Percentiles rank a stretch among this genome's conserved stretches.
Conservation (phyloP, 495 filamentous ascomycete genomes). For the Neurospora pannonica region DNA sequence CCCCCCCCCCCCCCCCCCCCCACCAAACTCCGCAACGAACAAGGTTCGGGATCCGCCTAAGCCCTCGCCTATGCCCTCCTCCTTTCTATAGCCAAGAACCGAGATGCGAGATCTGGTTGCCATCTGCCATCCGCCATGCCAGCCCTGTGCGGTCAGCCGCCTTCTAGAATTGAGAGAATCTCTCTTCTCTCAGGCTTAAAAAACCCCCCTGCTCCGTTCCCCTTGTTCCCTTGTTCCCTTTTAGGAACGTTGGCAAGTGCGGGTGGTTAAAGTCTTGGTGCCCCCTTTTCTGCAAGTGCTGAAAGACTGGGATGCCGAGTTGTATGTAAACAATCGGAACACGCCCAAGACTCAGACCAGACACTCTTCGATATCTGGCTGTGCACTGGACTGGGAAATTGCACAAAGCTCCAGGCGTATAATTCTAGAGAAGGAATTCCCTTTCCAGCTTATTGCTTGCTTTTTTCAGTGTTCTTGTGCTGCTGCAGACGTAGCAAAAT, state of each 20-base stretch:
- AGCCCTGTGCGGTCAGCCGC: not conserved
- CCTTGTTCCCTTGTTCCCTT: not conserved
- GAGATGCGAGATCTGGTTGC: not conserved
- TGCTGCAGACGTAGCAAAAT: not conserved
- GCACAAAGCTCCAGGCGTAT: not conserved
- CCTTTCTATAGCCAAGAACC: not conserved
- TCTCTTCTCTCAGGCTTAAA: not conserved
- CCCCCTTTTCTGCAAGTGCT: not conserved
- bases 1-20: too few species aligned
- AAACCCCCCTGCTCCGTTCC: not conserved
- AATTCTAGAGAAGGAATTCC: rapidly evolving
- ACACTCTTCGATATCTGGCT: not conserved
- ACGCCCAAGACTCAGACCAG: not conserved
- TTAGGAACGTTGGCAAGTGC: not conserved
- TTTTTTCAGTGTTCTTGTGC: not conserved
- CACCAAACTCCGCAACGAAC: not conserved
- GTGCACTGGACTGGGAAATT: not conserved
- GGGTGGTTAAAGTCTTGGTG: not conserved
- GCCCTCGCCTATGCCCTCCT: not conserved
- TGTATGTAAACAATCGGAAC: not conserved
- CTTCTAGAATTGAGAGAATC: not conserved
- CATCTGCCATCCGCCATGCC: not conserved
- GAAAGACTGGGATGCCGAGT: not conserved
- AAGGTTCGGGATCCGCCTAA: not conserved
- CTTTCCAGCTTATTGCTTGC: not conserved